Evolutionary conservation across 345 rosid genomes (phyloP).

Genomic region (Corchorus olitorius): DNA sequence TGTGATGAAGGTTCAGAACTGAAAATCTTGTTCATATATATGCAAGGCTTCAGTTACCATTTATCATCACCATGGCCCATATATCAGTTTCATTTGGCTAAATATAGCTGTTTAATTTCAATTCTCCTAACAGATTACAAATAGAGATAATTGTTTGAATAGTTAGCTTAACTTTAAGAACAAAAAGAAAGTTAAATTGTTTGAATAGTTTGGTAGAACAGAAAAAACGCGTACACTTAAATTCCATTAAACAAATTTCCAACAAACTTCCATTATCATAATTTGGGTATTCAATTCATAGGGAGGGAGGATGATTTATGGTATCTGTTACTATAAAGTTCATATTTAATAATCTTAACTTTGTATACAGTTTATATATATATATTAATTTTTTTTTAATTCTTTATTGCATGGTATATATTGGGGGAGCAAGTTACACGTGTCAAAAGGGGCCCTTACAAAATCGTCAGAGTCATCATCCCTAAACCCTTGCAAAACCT

Average conservation of each 20-base stretch:
- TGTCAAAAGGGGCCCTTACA: background rate
- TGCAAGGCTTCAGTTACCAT: background rate
- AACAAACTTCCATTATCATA: background rate
- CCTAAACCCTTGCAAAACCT: constrained; percentile 16
- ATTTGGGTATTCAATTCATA: background rate
- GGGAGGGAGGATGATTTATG: background rate
- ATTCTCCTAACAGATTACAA: background rate
- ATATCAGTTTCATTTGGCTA: constrained; percentile 13
- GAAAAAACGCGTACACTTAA: constrained; percentile 1
- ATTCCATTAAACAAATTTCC: constrained; percentile 4
- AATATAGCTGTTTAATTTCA: background rate
- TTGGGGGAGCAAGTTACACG: background rate
- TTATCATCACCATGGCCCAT: background rate
- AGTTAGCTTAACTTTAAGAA: background rate
- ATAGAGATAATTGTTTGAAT: background rate
- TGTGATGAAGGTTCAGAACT: too few species aligned
- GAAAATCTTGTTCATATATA: background rate
- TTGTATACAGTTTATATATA: too few species aligned
- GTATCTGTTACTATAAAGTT: too few species aligned
- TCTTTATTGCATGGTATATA: background rate
- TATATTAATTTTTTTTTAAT: background rate
- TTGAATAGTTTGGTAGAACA: constrained; percentile 6
- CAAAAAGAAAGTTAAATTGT: background rate
- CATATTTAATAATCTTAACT: too few species aligned
- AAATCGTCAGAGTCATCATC: background rate